These are phyloP conservation scores for Ascochyta viciae-villosae DNA, from an alignment of 2,329 filamentous ascomycete species.

Conservation along the genomic window DNA sequence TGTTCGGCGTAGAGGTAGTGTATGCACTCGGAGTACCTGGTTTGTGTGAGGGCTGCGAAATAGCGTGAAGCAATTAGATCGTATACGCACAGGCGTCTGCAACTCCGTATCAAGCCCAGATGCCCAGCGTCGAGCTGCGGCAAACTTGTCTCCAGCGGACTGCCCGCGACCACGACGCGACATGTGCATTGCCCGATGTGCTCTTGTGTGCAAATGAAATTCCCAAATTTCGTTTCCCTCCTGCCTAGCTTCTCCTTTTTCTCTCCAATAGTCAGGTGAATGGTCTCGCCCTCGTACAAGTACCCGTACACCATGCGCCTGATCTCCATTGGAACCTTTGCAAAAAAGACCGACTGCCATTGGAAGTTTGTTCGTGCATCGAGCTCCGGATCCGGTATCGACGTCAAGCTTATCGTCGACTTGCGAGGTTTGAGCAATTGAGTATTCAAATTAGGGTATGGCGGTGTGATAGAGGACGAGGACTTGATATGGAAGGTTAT, in stretches of 20 bases:
- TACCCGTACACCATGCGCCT: constrained; percentile 42
- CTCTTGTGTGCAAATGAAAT: constrained; percentile 40
- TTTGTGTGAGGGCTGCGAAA: background rate
- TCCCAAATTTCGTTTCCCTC: constrained; percentile 29
- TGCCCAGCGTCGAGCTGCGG: constrained; percentile 10
- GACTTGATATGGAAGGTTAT: constrained; percentile 13
- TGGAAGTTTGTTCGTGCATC: constrained; percentile 39
- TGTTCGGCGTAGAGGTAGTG: constrained; percentile 39
- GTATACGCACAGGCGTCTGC: constrained; percentile 36
- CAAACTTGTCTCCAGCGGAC: constrained; percentile 3
- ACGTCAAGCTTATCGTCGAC: constrained; percentile 30
- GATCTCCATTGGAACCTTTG: constrained; percentile 41
- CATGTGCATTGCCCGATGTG: constrained; percentile 30
- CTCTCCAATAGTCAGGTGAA: constrained; percentile 42
- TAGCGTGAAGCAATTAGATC: background rate
- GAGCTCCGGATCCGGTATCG: constrained; percentile 28
- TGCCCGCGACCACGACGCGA: constrained; percentile 39
- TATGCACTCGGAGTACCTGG: constrained; percentile 43
- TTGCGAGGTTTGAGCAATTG: constrained; percentile 32
- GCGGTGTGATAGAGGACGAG: background rate
- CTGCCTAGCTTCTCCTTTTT: constrained; percentile 25
- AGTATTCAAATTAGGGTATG: constrained; percentile 6
- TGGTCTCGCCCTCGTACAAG: constrained; percentile 35
- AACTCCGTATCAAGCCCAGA: constrained; percentile 29
- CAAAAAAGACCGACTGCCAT: constrained; percentile 39